These are phyloP conservation scores for Bjerkandera adusta DNA, from an alignment of 1,284 basidiomycete species.

Conservation along the genomic window DNA sequence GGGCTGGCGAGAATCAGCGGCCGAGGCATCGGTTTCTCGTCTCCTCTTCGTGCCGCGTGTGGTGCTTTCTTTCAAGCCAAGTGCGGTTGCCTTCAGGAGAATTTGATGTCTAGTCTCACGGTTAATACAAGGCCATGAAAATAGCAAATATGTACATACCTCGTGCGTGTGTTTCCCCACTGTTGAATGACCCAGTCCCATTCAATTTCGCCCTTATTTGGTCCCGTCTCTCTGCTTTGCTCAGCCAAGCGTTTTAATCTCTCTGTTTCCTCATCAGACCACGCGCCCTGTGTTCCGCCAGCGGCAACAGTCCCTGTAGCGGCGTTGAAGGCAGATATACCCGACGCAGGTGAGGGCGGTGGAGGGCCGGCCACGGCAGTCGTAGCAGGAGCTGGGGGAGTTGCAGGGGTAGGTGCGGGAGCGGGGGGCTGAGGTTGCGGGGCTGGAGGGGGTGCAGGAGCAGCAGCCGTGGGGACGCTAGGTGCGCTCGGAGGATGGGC, in stretches of 20 bases:
- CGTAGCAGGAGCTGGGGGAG: constrained; percentile 16
- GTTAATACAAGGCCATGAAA: constrained; percentile 4
- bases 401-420: constrained; percentile 20
- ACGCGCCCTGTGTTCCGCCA: constrained; percentile 62
- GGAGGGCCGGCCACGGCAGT: constrained; percentile 26
- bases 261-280: constrained; percentile 75
- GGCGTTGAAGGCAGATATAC: constrained; percentile 32
- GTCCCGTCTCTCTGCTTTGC: constrained; percentile 47
- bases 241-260: constrained; percentile 64
- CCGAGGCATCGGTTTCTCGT: constrained; percentile 40
- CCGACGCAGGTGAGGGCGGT: constrained; percentile 9
- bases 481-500: constrained; percentile 14
- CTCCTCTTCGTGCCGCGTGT: constrained; percentile 63
- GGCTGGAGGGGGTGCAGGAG: constrained; percentile 19
- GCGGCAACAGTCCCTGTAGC: constrained; percentile 36
- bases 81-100: constrained; percentile 69
- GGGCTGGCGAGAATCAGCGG: constrained; percentile 23
- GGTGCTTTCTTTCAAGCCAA: constrained; percentile 72
- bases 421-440: constrained; percentile 16
- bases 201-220: constrained; percentile 55
- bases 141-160: constrained; percentile 39
- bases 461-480: constrained; percentile 21
- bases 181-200: constrained; percentile 74
- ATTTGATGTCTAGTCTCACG: constrained; percentile 62
- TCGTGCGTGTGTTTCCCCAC: constrained; percentile 69